phyloP scores from a whole-genome alignment of 345 rosid genomes.

The Eutrema japonicum region DNA sequence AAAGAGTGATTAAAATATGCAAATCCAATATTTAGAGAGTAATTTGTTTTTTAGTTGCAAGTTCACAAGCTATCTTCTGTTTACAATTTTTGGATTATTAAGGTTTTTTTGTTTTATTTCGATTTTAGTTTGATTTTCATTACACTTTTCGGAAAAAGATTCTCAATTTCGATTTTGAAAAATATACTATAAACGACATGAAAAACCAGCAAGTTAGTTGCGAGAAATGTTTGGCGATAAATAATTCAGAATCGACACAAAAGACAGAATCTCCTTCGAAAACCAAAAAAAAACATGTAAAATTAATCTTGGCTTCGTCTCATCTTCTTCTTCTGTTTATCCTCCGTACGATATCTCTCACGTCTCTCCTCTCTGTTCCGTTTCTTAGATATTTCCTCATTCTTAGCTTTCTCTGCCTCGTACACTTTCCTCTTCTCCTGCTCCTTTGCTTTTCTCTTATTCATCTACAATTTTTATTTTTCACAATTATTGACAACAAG shows the following conservation, averaged over 20 bases:
- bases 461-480: slow-evolving; percentile 51
- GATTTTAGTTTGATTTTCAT: neutral
- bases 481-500: neutral
- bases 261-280: neutral
- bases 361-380: slow-evolving; percentile 80
- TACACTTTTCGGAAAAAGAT: neutral
- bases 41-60: neutral
- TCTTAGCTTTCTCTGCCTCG: slow-evolving; percentile 71
- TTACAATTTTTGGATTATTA: too few relatives aligned
- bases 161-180: neutral
- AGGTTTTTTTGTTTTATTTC: neutral
- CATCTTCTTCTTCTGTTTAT: slow-evolving; percentile 64
- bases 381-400: slow-evolving; percentile 61
- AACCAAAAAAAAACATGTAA: neutral
- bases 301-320: slow-evolving; percentile 24
- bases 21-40: neutral
- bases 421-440: slow-evolving; percentile 60
- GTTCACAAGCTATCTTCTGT: neutral
- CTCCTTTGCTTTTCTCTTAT: slow-evolving; percentile 64
- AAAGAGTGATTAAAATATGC: neutral
- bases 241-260: neutral
- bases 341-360: slow-evolving; percentile 72
- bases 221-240: neutral
- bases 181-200: neutral
- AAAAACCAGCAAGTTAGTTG: neutral